A percentile compares a stretch with the other conserved stretches of the same genome.
Evolutionary conservation across 352 stramenopile genomes (phyloP).

Genomic region (Discostella stelligera): DNA sequence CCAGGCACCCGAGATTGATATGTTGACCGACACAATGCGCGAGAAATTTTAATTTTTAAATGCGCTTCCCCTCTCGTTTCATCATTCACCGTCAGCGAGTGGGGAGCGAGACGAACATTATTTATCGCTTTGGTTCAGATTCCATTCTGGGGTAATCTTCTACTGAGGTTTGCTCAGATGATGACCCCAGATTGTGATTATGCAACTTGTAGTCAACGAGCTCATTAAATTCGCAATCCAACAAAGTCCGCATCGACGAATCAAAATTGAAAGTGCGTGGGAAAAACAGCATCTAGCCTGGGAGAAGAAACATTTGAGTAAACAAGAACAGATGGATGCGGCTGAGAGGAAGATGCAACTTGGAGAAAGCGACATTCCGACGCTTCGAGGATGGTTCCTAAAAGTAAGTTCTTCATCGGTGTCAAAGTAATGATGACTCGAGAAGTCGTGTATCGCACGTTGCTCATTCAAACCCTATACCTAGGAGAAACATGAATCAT

Average conservation of each 20-base stretch:
- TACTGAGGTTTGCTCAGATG: neutral
- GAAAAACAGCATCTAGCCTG: neutral
- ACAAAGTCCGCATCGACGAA: neutral
- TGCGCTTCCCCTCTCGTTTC: no score
- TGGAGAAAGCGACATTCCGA: slow-evolving; percentile 18
- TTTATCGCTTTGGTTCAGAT: no score
- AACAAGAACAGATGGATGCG: neutral
- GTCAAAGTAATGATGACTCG: neutral
- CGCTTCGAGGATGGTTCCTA: slow-evolving; percentile 29
- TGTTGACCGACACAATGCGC: no score
- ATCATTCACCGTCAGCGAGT: no score
- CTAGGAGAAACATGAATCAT: slow-evolving; percentile 43
- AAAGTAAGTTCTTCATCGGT: slow-evolving; percentile 20
- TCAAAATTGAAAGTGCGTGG: neutral
- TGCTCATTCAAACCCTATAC: neutral
- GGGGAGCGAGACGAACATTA: neutral
- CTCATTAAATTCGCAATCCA: neutral
- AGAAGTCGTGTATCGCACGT: neutral
- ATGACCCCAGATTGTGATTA: neutral
- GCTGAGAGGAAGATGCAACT: neutral
- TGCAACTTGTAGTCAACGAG: neutral
- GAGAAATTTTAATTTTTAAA: no score
- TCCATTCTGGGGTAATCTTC: no score
- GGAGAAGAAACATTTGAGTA: slow-evolving; percentile 7
- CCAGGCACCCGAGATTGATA: no score